These are phyloP conservation scores for Candolleomyces efflorescens DNA, from an alignment of 768 basidiomycete species.

Conservation along the genomic window DNA sequence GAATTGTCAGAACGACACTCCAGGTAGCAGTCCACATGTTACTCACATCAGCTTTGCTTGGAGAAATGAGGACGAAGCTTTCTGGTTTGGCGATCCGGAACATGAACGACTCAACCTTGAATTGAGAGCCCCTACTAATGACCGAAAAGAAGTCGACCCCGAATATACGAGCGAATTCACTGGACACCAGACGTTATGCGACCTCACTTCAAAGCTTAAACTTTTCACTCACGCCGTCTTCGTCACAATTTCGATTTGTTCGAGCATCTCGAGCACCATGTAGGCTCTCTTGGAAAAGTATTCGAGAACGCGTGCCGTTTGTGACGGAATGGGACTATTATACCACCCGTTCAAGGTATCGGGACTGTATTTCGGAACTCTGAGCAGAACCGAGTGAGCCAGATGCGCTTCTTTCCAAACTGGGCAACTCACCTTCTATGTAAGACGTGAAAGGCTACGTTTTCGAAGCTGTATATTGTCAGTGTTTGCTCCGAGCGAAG, in stretches of 20 bases:
- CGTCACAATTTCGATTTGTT: constrained; percentile 75
- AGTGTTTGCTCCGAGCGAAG: constrained; percentile 82
- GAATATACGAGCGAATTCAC: constrained; percentile 96
- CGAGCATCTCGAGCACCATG: constrained; percentile 76
- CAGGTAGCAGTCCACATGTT: background rate
- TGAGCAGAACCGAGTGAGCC: constrained; percentile 20
- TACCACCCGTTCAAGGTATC: constrained; percentile 68
- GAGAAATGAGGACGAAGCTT: constrained; percentile 85
- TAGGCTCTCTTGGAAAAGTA: constrained; percentile 64
- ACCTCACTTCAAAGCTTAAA: background rate
- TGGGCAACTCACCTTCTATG: constrained; percentile 52
- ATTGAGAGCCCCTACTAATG: constrained; percentile 92
- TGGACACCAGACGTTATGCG: constrained; percentile 26
- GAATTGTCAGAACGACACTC: background rate
- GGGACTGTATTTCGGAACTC: constrained; percentile 72
- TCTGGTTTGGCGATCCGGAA: constrained; percentile 97
- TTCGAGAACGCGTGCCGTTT: constrained; percentile 49
- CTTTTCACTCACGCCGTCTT: constrained; percentile 74
- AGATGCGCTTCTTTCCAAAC: constrained; percentile 9
- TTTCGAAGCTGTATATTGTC: constrained; percentile 83
- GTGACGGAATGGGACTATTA: constrained; percentile 50
- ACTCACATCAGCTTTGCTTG: constrained; percentile 77
- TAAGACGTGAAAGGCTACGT: constrained; percentile 79
- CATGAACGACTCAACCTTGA: constrained; percentile 99
- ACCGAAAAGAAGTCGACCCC: constrained; percentile 98